Evolutionary conservation across 805 yeast species (phyloP).

Genomic region (Sugiyamaella lignohabitans): DNA sequence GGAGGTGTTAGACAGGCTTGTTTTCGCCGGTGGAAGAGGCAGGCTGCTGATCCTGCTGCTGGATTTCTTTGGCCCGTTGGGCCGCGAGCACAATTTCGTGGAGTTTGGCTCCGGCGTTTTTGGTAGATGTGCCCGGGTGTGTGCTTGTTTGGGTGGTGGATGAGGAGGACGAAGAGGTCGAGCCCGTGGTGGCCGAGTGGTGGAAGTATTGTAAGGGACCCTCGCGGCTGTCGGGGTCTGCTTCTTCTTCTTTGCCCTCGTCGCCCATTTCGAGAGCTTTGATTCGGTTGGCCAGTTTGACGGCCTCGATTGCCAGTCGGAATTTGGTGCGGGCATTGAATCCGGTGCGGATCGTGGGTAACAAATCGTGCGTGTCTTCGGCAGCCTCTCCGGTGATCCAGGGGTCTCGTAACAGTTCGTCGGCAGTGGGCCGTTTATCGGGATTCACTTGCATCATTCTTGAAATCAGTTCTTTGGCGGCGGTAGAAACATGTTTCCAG

Average conservation of each 20-base stretch:
- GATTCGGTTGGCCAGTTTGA: slow-evolving; percentile 73
- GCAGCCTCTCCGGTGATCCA: slow-evolving; percentile 57
- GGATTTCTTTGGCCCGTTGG: slow-evolving; percentile 45
- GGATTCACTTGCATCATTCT: slow-evolving; percentile 67
- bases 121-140: no score
- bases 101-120: slow-evolving; percentile 35
- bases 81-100: slow-evolving; percentile 69
- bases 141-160: slow-evolving; percentile 5
- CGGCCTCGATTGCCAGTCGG: slow-evolving; percentile 78
- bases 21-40: no score
- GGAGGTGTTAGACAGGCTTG: background rate
- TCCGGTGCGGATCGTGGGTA: slow-evolving; percentile 73
- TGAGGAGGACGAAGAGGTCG: slow-evolving; percentile 3
- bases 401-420: slow-evolving; percentile 56
- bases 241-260: slow-evolving; percentile 47
- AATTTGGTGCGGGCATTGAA: slow-evolving; percentile 80
- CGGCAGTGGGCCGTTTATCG: slow-evolving; percentile 59
- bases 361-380: slow-evolving; percentile 52
- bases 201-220: background rate
- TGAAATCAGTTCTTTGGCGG: slow-evolving; percentile 73
- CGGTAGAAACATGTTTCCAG: slow-evolving; percentile 75
- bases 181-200: background rate
- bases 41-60: no score
- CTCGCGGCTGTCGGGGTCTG: slow-evolving; percentile 27
- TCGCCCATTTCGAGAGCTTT: slow-evolving; percentile 53